phyloP scores from a whole-genome alignment of 176 grass and related monocot species.

The Aegilops sharonensis region DNA sequence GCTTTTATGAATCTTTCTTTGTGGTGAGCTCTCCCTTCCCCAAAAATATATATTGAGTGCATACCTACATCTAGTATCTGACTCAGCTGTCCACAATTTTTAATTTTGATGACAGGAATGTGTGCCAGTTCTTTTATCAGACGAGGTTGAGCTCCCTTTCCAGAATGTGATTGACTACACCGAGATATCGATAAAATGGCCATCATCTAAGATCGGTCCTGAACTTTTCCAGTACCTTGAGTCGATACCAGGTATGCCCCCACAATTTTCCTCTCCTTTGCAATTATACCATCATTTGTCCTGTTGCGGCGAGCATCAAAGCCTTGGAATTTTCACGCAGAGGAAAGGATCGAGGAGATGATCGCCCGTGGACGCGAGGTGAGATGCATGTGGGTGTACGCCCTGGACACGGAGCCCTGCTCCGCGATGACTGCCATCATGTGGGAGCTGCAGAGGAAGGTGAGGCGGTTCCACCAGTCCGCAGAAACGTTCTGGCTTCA shows the following conservation, averaged over 20 bases:
- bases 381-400: conserved; percentile 86
- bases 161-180: conserved; percentile 85
- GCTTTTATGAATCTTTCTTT: conserved; percentile 89
- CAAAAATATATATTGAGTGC: conserved; percentile 10
- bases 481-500: conserved; percentile 93
- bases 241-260: conserved; percentile 59
- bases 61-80: neutral
- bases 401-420: conserved; percentile 54
- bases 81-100: conserved; percentile 30
- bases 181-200: conserved; percentile 90
- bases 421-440: conserved; percentile 85
- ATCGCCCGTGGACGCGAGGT: conserved; percentile 57
- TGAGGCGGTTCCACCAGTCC: conserved; percentile 77
- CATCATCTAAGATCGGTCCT: conserved; percentile 63
- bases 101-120: conserved; percentile 75
- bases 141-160: conserved; percentile 90
- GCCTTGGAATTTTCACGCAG: conserved; percentile 26
- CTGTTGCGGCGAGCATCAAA: neutral
- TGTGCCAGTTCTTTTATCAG: conserved; percentile 91
- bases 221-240: conserved; percentile 80
- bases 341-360: conserved; percentile 77
- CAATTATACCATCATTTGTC: neutral
- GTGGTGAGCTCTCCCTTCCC: conserved; percentile 57
- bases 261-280: neutral
- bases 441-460: conserved; percentile 84